Conservation (phyloP, 345 rosid species). For the Lepidium aucheri region DNA sequence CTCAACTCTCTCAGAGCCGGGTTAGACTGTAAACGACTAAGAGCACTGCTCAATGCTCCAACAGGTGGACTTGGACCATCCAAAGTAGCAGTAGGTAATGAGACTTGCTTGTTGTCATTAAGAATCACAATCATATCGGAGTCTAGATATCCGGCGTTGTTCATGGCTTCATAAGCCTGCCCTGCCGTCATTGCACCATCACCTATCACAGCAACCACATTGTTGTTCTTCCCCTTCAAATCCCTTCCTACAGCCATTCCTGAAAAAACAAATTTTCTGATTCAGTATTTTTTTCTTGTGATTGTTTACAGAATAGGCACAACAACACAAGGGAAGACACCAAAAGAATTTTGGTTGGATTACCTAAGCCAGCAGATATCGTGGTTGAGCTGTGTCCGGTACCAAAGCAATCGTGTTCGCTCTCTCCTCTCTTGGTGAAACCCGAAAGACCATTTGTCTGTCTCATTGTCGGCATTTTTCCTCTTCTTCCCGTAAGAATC, state of each 20-base stretch:
- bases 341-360: neutral
- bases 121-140: conserved; percentile 96
- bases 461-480: conserved; percentile 80
- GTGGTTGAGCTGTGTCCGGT: conserved; percentile 93
- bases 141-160: conserved; percentile 93
- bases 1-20: conserved; percentile 89
- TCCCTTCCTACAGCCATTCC: conserved; percentile 99
- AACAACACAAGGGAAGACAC: neutral
- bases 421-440: conserved; percentile 83
- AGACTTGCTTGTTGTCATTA: conserved; percentile 96
- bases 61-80: conserved; percentile 97
- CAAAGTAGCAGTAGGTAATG: conserved; percentile 83
- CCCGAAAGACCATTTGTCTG: conserved; percentile 89
- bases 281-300: neutral
- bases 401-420: conserved; percentile 92
- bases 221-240: conserved; percentile 64
- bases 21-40: conserved; percentile 86
- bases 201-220: conserved; percentile 79
- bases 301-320: neutral
- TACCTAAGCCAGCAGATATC: conserved; percentile 94
- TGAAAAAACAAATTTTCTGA: conserved; percentile 7
- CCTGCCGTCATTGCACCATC: conserved; percentile 99
- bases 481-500: conserved; percentile 92
- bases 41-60: conserved; percentile 98
- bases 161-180: conserved; percentile 99